phyloP scores from a whole-genome alignment of 306 rosid species.

The Fragaria vesca region DNA sequence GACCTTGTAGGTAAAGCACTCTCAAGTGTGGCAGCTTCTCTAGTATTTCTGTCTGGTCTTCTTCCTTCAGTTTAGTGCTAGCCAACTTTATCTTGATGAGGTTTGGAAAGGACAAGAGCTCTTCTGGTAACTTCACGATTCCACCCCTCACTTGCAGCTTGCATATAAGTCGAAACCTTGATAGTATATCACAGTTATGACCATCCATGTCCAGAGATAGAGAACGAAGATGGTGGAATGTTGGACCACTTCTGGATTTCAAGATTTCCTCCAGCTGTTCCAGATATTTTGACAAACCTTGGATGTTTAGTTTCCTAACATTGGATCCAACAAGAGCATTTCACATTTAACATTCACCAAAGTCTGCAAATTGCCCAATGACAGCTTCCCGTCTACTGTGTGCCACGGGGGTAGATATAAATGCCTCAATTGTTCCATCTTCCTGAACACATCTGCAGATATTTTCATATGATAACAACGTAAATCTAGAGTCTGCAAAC shows the following conservation, averaged over 20 bases:
- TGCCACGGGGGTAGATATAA: slow-evolving; percentile 29
- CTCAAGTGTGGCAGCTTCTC: slow-evolving; percentile 47
- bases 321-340: slow-evolving; percentile 26
- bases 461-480: slow-evolving; percentile 12
- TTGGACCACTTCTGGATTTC: background rate
- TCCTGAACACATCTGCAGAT: slow-evolving; percentile 27
- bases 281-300: background rate
- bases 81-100: slow-evolving; percentile 31
- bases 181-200: too few species aligned
- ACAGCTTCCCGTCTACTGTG: background rate
- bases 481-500: slow-evolving; percentile 46
- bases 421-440: slow-evolving; percentile 49
- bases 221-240: background rate
- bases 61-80: slow-evolving; percentile 25
- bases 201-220: background rate
- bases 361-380: slow-evolving; percentile 45
- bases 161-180: too few species aligned
- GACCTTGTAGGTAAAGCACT: slow-evolving; percentile 26
- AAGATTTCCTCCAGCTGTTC: background rate
- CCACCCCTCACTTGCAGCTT: background rate
- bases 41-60: slow-evolving; percentile 38
- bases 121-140: too few species aligned
- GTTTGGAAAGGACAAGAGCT: background rate
- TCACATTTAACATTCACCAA: slow-evolving; percentile 41
- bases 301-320: slow-evolving; percentile 24